A percentile compares a stretch with the other conserved stretches of the same genome.
Conservation (phyloP, 441 rosid species). For the Omphalea diandra region DNA sequence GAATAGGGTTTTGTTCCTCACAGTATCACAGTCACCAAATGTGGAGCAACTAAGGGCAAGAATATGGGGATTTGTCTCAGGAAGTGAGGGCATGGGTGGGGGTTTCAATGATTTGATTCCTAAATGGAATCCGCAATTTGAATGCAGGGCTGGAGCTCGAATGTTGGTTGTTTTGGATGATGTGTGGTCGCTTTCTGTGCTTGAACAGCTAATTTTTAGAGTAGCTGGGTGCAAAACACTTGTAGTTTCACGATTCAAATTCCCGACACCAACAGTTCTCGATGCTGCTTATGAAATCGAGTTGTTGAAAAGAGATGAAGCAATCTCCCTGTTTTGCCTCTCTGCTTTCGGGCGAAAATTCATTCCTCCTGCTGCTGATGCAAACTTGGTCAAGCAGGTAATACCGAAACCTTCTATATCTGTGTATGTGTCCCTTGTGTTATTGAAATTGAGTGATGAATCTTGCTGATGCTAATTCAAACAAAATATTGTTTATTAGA, state of each 20-base stretch:
- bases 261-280: conserved; percentile 38
- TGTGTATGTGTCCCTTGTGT: not conserved
- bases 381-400: conserved; percentile 65
- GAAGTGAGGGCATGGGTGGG: conserved; percentile 25
- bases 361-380: conserved; percentile 48
- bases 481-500: conserved; percentile 36
- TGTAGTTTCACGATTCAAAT: conserved; percentile 67
- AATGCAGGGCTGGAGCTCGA: conserved; percentile 22
- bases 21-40: conserved; percentile 83
- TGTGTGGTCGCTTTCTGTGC: conserved; percentile 63
- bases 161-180: conserved; percentile 71
- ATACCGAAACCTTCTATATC: not conserved
- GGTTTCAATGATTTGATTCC: conserved; percentile 25
- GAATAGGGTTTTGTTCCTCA: conserved; percentile 55
- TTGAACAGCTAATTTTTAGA: conserved; percentile 48
- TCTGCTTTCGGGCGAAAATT: conserved; percentile 63
- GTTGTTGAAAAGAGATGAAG: conserved; percentile 56
- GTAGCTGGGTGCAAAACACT: conserved; percentile 59
- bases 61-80: conserved; percentile 46
- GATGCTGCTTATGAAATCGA: conserved; percentile 47
- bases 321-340: conserved; percentile 60
- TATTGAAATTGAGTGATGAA: not conserved
- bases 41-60: conserved; percentile 40
- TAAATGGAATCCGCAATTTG: conserved; percentile 35
- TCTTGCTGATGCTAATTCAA: not conserved